A percentile compares a stretch with the other conserved stretches of the same genome.
Conservation (phyloP, 2,329 filamentous ascomycete species). For the Elsinoe ampelina region DNA sequence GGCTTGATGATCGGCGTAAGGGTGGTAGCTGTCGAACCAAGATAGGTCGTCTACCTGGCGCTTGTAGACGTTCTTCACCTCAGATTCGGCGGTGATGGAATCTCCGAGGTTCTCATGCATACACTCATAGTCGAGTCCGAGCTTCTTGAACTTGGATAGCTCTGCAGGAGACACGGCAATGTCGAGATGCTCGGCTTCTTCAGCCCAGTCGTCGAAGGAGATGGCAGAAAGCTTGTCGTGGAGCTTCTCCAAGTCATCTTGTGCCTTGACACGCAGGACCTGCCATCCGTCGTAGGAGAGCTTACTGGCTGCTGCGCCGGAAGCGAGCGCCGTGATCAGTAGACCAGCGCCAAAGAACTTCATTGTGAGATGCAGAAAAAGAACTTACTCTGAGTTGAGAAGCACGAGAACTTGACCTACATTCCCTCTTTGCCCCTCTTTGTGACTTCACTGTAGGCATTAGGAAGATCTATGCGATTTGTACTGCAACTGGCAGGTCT, state of each 20-base stretch:
- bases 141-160: conserved; percentile 22
- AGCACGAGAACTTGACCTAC: not conserved
- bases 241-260: conserved; percentile 3
- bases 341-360: not conserved
- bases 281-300: conserved; percentile 7
- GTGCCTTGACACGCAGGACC: conserved; percentile 4
- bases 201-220: conserved; percentile 18
- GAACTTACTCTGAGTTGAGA: not conserved
- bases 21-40: conserved; percentile 48
- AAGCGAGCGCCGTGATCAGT: not conserved
- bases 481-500: conserved; percentile 2
- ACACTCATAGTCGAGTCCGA: conserved; percentile 27
- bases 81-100: conserved; percentile 34
- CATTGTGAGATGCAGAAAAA: not conserved
- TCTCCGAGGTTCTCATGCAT: conserved; percentile 38
- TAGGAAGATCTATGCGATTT: not conserved
- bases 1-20: conserved; percentile 43
- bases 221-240: conserved; percentile 14
- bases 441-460: not conserved
- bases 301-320: conserved; percentile 1
- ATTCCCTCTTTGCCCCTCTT: not conserved
- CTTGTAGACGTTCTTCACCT: conserved; percentile 12
- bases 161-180: conserved; percentile 16
- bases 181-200: conserved; percentile 17
- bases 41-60: conserved; percentile 25